Base-by-base conservation (phyloP, 805 yeast species). In the Kazachstania taianensis region DNA sequence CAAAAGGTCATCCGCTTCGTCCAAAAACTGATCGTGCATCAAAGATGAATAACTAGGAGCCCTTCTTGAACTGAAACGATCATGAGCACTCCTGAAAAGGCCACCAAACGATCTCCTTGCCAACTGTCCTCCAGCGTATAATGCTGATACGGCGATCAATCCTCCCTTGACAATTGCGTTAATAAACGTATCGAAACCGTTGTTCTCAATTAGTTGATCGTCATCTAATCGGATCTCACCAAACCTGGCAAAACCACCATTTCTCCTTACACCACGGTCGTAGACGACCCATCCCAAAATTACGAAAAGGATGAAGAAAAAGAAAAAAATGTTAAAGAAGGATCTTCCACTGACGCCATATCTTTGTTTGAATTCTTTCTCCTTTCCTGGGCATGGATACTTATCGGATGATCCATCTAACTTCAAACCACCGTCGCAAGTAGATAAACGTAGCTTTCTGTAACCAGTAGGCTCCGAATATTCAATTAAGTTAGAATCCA, bases 391-490 rank as follows among this genome's bases (percentile, higher is more conserved):
- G 57, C 98, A 92, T 6, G 96, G 73, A 37, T 63, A 68, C 3
- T 81, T 67, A 14, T 63, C 68, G 56, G 76, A 72, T 3, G 48
- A 36, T 5, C 70, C 66, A 51, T 83, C 96, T 35, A 83, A 69
- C 39, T 69, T 66, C 37, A 73, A 59, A 3, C 97, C 97, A 16
- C 85, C 94, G 30, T 63, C 69, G 63, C 98, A 92, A 0, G 95
- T 83, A 9, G 92, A 78, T 38, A 82, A 55, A 1, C 95, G 92
- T 19, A 87, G 71, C 48, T 75, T 76, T 55, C 98, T 74, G 58
- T 92, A 92, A 1, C 97, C 98, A 1, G 97, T 86, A 12, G 95
- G 85, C 45, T 79, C 79, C 67, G 77, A 83, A 55, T 75, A 87
- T 53, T 83, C 86, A 42, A 77, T 64, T 1, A 69, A 67, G 29